A percentile compares a stretch with the other conserved stretches of the same genome.
These are phyloP conservation scores for Coleophoma eucalyptorum DNA, from an alignment of 2,329 filamentous ascomycete species.

Conservation along the genomic window DNA sequence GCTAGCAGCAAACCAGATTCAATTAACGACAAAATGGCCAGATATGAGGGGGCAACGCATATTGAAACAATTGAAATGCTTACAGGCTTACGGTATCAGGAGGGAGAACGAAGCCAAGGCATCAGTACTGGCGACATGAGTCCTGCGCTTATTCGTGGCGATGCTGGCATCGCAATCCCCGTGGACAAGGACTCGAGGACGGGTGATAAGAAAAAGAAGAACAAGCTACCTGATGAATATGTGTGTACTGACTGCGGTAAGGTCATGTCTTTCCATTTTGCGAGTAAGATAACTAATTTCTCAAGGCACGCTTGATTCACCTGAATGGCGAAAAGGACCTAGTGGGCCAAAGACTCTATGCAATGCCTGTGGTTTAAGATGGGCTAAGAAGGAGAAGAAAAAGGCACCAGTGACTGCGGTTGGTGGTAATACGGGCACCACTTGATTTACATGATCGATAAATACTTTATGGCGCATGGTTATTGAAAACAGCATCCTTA, in stretches of 20 bases:
- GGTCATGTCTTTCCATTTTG: conserved; percentile 22
- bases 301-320: conserved; percentile 77
- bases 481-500: no score
- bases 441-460: not conserved
- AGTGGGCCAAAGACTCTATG: conserved; percentile 91
- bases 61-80: conserved; percentile 90
- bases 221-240: conserved; percentile 82
- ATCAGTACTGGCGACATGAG: conserved; percentile 84
- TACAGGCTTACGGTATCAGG: conserved; percentile 81
- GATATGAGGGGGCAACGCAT: conserved; percentile 72
- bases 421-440: not conserved
- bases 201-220: conserved; percentile 80
- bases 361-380: conserved; percentile 82
- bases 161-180: conserved; percentile 81
- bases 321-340: conserved; percentile 94
- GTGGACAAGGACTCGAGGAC: conserved; percentile 70
- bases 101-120: conserved; percentile 83
- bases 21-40: conserved; percentile 79
- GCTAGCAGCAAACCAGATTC: conserved; percentile 67
- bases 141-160: conserved; percentile 77
- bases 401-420: conserved; percentile 13
- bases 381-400: conserved; percentile 83
- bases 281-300: conserved; percentile 1
- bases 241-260: conserved; percentile 90
- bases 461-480: no score